Evolutionary conservation across 2,329 filamentous ascomycete species (phyloP).

Genomic region (Aspergillus hiratsukae): DNA sequence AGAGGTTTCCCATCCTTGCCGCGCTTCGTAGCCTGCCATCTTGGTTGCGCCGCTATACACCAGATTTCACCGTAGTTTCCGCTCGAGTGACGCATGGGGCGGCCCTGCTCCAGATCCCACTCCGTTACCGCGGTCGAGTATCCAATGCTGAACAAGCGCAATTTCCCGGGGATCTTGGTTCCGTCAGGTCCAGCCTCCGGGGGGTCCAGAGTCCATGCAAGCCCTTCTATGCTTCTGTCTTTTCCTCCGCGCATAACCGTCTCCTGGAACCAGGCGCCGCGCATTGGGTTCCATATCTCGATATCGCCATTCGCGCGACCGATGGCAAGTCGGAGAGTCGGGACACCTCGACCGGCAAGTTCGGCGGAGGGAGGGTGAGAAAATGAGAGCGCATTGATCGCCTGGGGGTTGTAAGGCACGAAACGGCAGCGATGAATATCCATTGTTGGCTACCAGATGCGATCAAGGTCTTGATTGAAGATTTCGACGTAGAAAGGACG

Average conservation of each 20-base stretch:
- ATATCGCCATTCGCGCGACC: constrained; percentile 93
- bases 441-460: constrained; percentile 50
- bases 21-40: constrained; percentile 39
- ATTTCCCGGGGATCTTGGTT: constrained; percentile 60
- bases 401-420: constrained; percentile 82
- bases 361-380: constrained; percentile 63
- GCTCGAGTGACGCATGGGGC: constrained; percentile 74
- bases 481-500: constrained; percentile 7
- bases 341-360: constrained; percentile 45
- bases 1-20: constrained; percentile 34
- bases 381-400: constrained; percentile 93
- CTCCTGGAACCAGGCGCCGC: constrained; percentile 85
- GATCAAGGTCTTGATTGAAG: constrained; percentile 1
- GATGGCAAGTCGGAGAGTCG: constrained; percentile 72
- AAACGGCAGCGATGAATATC: constrained; percentile 97
- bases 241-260: constrained; percentile 76
- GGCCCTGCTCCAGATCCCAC: constrained; percentile 81
- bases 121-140: constrained; percentile 90
- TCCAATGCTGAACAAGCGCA: constrained; percentile 92
- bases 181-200: constrained; percentile 58
- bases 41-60: constrained; percentile 87
- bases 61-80: constrained; percentile 95
- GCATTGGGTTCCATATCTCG: constrained; percentile 91
- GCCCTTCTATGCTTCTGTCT: constrained; percentile 80
- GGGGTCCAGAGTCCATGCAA: constrained; percentile 86